Evolutionary conservation across 75 land plant species (phyloP).

Genomic region (Isoetes taiwanensis): DNA sequence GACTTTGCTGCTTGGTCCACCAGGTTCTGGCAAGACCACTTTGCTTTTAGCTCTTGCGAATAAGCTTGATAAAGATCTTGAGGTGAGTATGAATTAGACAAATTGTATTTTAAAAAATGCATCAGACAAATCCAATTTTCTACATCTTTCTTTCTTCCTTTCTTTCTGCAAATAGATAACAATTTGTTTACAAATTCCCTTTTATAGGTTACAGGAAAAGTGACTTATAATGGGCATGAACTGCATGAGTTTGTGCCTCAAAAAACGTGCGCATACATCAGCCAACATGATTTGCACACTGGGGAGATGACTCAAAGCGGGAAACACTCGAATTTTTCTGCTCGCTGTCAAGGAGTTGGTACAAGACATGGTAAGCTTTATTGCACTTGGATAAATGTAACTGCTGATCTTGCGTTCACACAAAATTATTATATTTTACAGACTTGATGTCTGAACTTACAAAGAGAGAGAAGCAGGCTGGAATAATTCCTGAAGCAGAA

Average conservation of each 20-base stretch:
- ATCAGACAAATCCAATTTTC: not conserved
- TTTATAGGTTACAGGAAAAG: constrained; percentile 14
- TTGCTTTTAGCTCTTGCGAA: too few species aligned
- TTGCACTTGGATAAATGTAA: not conserved
- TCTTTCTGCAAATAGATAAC: not conserved
- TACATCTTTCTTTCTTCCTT: not conserved
- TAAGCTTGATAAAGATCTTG: too few species aligned
- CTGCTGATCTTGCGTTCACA: not conserved
- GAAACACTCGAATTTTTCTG: constrained; percentile 28
- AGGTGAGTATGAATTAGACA: not conserved
- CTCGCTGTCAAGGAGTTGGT: constrained; percentile 27
- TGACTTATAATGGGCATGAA: constrained; percentile 21
- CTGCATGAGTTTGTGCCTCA: constrained; percentile 22
- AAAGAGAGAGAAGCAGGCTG: constrained; percentile 69
- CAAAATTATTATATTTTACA: constrained; percentile 2
- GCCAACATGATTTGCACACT: constrained; percentile 21
- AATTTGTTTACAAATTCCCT: not conserved
- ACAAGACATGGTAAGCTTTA: constrained; percentile 26
- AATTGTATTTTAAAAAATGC: not conserved
- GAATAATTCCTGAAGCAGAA: constrained; percentile 78
- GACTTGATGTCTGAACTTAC: constrained; percentile 70
- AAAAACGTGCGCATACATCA: constrained; percentile 25
- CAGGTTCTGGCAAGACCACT: not conserved
- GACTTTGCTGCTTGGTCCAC: not conserved
- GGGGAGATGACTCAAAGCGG: constrained; percentile 19